Conservation (phyloP, 768 basidiomycete genomes). For the Xerocomellus chrysenteron region DNA sequence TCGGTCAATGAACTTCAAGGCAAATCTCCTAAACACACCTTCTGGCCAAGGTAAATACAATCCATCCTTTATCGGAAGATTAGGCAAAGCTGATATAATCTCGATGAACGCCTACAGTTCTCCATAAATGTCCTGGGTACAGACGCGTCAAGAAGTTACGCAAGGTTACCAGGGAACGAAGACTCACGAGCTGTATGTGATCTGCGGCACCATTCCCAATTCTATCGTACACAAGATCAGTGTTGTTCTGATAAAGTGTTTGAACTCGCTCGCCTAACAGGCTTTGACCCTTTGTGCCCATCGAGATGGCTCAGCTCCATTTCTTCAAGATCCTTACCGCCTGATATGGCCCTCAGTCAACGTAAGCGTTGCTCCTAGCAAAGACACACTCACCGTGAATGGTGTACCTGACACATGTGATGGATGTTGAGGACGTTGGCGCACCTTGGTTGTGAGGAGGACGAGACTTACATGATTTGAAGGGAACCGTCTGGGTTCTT, state of each 20-base stretch:
- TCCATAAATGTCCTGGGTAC: constrained; percentile 87
- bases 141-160: neutral
- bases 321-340: constrained; percentile 79
- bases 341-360: constrained; percentile 28
- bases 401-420: constrained; percentile 53
- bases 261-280: constrained; percentile 52
- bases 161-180: neutral
- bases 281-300: constrained; percentile 82
- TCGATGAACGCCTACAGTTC: constrained; percentile 56
- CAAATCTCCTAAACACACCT: constrained; percentile 45
- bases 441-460: neutral
- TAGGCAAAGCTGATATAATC: neutral
- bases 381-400: constrained; percentile 64
- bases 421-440: neutral
- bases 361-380: neutral
- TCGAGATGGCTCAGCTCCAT: constrained; percentile 83
- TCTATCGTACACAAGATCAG: constrained; percentile 28
- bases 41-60: constrained; percentile 95
- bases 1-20: constrained; percentile 4
- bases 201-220: constrained; percentile 97
- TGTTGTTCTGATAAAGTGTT: neutral
- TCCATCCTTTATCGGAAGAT: constrained; percentile 62
- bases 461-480: constrained; percentile 73
- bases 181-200: constrained; percentile 78
- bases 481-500: constrained; percentile 89